Evolutionary conservation across 23 red algal species (phyloP).

Genomic region (Chondrus crispus): DNA sequence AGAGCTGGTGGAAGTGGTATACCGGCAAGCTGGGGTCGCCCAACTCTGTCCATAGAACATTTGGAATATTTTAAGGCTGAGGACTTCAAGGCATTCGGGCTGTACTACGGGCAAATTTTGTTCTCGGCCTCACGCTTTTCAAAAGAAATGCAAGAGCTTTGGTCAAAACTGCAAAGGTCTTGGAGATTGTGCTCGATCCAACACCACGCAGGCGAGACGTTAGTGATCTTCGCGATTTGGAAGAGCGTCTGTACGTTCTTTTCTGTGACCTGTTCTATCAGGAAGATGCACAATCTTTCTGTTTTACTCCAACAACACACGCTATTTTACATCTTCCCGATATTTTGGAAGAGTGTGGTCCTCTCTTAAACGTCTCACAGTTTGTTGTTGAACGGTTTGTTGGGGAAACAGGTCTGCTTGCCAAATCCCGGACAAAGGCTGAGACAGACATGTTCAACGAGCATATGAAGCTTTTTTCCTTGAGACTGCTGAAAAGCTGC

Average conservation of each 20-base stretch:
- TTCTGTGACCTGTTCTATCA: neutral
- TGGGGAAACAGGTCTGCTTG: neutral
- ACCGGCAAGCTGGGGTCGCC: neutral
- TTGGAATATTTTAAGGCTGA: neutral
- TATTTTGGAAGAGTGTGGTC: neutral
- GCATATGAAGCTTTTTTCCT: too few relatives aligned
- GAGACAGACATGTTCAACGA: too few relatives aligned
- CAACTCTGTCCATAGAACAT: neutral
- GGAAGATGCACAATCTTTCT: neutral
- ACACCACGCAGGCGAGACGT: neutral
- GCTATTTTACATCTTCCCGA: neutral
- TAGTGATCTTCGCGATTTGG: neutral
- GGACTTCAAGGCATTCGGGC: neutral
- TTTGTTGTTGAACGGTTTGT: neutral
- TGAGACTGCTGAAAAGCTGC: too few relatives aligned
- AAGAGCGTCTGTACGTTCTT: too few relatives aligned
- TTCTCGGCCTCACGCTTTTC: neutral
- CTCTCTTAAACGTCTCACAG: neutral
- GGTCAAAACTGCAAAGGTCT: neutral
- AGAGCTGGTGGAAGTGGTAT: neutral
- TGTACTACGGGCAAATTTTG: neutral
- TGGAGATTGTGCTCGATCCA: neutral
- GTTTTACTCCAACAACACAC: conserved; percentile 1
- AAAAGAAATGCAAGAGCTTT: neutral
- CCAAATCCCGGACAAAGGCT: too few relatives aligned